Base-by-base conservation (phyloP, 176 grass and related monocot genomes). In the Eleusine coracana region DNA sequence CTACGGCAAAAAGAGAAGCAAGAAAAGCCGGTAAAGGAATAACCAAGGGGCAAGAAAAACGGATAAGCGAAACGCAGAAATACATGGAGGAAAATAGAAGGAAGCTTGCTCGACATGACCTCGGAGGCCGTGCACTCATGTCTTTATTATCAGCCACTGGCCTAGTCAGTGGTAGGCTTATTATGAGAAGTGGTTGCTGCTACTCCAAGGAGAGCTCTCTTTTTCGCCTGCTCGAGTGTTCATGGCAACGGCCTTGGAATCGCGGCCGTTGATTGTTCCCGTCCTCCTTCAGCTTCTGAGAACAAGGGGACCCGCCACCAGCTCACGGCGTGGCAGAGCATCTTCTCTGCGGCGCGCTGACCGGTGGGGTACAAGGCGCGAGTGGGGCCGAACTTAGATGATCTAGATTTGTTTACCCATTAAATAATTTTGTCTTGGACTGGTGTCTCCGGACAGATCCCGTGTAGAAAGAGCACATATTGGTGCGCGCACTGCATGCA, bases 231-330 rank as follows among this genome's bases (percentile, higher is more conserved):
- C 21, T 85, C 51, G 79, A 37, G 50, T 38, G 1, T 80, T 65
- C 52, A 41, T 5, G 71, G 84, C 39, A 61, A 83, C 91, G 79
- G 74, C 88, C 73, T 93, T 82, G 85, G 85, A 90, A 93, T 90
- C 82, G 84, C 73, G 75, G 80, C 88, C 92, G 86, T 94, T 88
- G 88, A 94, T 90, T 94, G 80, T 87, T 81, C 86, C 74, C 50
- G 50, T 88, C 83, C 74, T 77, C 58, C 14, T 55, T 56, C 51
- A 78, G 56, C 52, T 79, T 79, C 86, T 63, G 3, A 52, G 28
- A 74, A 72, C 56, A 3, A 73, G 3, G 9, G 60, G 60, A 28
- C 25, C 60, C 60, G 25, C 60, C 60, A 28, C 25, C 60, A 13
- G 4, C 23, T 63, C 29, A 18, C 60, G 1, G 34, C 20, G 58